A percentile compares a stretch with the other conserved stretches of the same genome.
Conservation (phyloP, 495 filamentous ascomycete species). For the Tuber melanosporum region DNA sequence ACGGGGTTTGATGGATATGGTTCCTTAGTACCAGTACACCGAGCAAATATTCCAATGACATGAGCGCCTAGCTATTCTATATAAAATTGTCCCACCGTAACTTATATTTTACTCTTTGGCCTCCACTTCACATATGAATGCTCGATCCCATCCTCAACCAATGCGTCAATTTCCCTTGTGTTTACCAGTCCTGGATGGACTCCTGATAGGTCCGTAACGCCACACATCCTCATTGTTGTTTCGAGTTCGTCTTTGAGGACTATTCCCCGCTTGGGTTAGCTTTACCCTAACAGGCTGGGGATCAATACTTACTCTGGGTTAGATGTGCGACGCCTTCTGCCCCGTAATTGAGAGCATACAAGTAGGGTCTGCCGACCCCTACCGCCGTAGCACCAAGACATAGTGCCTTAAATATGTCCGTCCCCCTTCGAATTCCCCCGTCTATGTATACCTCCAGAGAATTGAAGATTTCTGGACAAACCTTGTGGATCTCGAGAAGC, state of each 20-base stretch:
- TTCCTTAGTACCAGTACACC: neutral
- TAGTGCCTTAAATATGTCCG: constrained; percentile 64
- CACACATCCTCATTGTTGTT: constrained; percentile 71
- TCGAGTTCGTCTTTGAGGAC: constrained; percentile 72
- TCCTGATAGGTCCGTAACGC: constrained; percentile 64
- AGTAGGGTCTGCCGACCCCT: constrained; percentile 57
- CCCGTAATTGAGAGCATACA: constrained; percentile 52
- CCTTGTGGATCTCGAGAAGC: constrained; percentile 58
- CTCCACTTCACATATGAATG: constrained; percentile 57
- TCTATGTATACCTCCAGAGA: constrained; percentile 61
- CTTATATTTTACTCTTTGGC: constrained; percentile 30
- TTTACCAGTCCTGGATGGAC: constrained; percentile 63
- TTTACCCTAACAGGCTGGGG: neutral
- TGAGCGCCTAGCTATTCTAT: neutral
- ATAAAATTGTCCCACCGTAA: neutral
- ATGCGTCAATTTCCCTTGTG: constrained; percentile 63
- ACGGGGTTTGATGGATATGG: neutral
- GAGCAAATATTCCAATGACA: neutral
- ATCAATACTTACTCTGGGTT: constrained; percentile 36
- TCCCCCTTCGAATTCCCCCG: constrained; percentile 58
- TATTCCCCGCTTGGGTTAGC: neutral
- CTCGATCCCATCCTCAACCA: constrained; percentile 53
- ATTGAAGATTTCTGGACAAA: constrained; percentile 56
- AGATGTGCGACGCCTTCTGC: constrained; percentile 45
- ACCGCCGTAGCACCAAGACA: constrained; percentile 61